Percentiles rank a stretch among this genome's conserved stretches.
phyloP scores from a whole-genome alignment of 306 rosid species.

The Prunus davidiana region DNA sequence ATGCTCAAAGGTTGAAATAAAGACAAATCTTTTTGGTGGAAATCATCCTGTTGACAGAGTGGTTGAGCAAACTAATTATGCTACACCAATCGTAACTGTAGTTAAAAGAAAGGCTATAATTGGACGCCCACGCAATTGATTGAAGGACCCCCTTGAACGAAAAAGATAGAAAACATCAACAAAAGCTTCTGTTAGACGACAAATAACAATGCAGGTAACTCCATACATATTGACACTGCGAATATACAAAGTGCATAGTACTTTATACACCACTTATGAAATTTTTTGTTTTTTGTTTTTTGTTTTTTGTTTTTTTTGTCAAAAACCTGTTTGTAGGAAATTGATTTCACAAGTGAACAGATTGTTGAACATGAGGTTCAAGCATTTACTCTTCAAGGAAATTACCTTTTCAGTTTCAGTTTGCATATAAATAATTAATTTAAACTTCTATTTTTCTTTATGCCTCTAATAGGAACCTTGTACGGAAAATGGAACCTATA shows the following conservation, averaged over 20 bases:
- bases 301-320: no score
- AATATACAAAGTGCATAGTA: no score
- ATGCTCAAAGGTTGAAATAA: background rate
- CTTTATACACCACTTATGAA: no score
- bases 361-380: background rate
- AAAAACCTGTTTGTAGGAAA: no score
- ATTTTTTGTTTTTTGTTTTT: background rate
- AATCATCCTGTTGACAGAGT: background rate
- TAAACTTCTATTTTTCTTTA: background rate
- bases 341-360: background rate
- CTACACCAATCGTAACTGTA: background rate
- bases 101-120: background rate
- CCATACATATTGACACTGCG: no score
- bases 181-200: background rate
- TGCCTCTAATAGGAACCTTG: background rate
- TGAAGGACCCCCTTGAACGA: background rate
- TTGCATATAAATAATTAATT: background rate
- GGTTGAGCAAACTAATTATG: background rate
- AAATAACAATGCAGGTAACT: background rate
- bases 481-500: background rate
- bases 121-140: background rate
- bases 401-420: no score
- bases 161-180: background rate
- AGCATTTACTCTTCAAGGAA: no score
- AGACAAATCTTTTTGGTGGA: background rate